These are phyloP conservation scores for Geranium brycei DNA, from an alignment of 345 rosid species.

Conservation along the genomic window DNA sequence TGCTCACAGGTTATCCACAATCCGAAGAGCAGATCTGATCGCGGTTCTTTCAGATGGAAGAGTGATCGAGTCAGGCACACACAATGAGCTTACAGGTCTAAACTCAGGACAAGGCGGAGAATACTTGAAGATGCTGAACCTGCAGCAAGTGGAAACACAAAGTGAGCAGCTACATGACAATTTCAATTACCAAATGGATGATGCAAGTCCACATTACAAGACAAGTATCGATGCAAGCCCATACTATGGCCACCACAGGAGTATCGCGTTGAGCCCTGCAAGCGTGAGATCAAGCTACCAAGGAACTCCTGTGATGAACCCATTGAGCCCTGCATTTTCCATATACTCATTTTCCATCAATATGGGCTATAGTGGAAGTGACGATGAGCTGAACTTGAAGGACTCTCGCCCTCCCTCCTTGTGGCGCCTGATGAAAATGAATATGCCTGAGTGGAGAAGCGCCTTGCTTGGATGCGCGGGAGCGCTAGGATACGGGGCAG, in stretches of 20 bases:
- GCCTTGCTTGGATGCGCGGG: conserved; percentile 46
- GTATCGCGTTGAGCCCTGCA: conserved; percentile 30
- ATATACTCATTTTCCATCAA: conserved; percentile 34
- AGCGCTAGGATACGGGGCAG: conserved; percentile 49
- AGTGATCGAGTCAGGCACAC: conserved; percentile 52
- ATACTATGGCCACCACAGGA: conserved; percentile 1
- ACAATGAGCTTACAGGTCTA: conserved; percentile 29
- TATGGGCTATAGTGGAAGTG: conserved; percentile 30
- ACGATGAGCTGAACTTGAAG: conserved; percentile 15
- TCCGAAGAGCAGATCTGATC: conserved; percentile 33
- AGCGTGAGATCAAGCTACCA: conserved; percentile 30
- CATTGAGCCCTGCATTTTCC: conserved; percentile 50
- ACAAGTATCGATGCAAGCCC: not conserved
- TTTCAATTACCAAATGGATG: conserved; percentile 13
- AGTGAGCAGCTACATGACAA: conserved; percentile 13
- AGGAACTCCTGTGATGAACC: conserved; percentile 29
- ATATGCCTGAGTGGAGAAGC: conserved; percentile 35
- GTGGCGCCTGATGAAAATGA: conserved; percentile 50
- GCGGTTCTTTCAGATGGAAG: conserved; percentile 45
- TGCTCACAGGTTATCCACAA: conserved; percentile 55
- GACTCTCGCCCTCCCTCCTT: conserved; percentile 36
- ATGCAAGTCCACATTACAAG: conserved; percentile 8
- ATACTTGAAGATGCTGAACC: conserved; percentile 35
- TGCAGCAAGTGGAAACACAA: conserved; percentile 27
- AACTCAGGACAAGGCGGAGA: conserved; percentile 29